Evolutionary conservation across 768 basidiomycete species (phyloP).

Genomic region (Lentinula sp.): DNA sequence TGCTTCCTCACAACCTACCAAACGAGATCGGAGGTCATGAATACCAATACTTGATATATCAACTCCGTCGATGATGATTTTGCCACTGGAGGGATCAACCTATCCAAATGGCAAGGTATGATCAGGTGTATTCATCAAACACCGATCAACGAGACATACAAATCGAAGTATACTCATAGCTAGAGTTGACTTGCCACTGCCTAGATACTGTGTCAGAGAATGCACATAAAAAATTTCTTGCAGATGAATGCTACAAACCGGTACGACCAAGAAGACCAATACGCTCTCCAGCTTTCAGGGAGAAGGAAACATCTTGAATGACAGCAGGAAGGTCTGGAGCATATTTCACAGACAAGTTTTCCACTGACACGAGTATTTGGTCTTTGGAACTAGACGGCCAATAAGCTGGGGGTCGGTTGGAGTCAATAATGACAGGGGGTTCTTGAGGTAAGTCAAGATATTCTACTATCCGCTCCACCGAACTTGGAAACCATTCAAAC

Average conservation of each 20-base stretch:
- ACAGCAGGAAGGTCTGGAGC: slow-evolving; percentile 81
- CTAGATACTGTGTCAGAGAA: slow-evolving; percentile 20
- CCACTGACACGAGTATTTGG: slow-evolving; percentile 56
- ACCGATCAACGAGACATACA: slow-evolving; percentile 31
- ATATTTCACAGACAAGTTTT: slow-evolving; percentile 78
- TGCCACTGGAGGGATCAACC: slow-evolving; percentile 72
- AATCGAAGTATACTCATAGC: slow-evolving; percentile 86
- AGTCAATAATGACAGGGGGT: slow-evolving; percentile 70
- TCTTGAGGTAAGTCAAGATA: slow-evolving; percentile 89
- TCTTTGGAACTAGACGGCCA: slow-evolving; percentile 78
- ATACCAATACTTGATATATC: slow-evolving; percentile 84
- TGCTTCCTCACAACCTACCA: slow-evolving; percentile 32
- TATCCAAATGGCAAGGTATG: slow-evolving; percentile 14
- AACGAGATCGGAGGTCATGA: slow-evolving; percentile 71
- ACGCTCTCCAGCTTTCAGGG: slow-evolving; percentile 63
- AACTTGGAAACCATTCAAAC: slow-evolving; percentile 32
- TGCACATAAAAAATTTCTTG: background rate
- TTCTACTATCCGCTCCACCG: slow-evolving; percentile 88
- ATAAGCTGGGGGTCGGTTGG: slow-evolving; percentile 77
- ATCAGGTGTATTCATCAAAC: background rate
- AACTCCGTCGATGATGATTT: slow-evolving; percentile 81
- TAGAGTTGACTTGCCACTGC: slow-evolving; percentile 78
- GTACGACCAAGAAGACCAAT: slow-evolving; percentile 80
- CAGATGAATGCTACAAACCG: slow-evolving; percentile 24
- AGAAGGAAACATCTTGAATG: slow-evolving; percentile 69